Base-by-base conservation (phyloP, 768 basidiomycete species). In the Jaapia argillacea region DNA sequence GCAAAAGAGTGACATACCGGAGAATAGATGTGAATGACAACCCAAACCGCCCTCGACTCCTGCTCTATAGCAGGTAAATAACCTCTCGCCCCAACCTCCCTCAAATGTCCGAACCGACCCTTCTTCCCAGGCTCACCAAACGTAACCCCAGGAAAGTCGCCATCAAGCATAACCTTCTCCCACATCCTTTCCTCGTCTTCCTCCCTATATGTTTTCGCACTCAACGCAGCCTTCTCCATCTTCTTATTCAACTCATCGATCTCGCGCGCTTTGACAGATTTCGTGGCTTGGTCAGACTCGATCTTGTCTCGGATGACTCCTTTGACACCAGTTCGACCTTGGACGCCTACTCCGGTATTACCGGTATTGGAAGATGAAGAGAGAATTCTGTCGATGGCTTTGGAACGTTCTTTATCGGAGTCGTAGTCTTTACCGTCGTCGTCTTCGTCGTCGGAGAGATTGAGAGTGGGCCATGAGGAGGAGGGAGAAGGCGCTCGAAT, bases 281-380 rank as follows among this genome's bases (percentile, higher is more conserved):
- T 70, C 40, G 72, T 67, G 18, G 78, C 55, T 40, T 66, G 60
- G 20, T 65, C 70, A 3, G 85, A 85, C 54, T 91, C 88, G 45
- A 79, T 68, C 24, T 77, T 72, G 61, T 91, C 88, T 22, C 86
- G 74, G 45, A 91, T 85, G 46, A 91, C 88, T 21, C 88, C 87
- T 51, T 91, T 91, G 38, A 90, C 88, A 18, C 88, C 88, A 4
- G 88, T 91, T 22, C 88, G 70, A 3, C 87, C 87, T 6, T 84
- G 84, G 10, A 33, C 28, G 3, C 81, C 85, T 82, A 89, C 84
- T 6, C 88, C 85, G 40, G 89, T 86, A 10, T 80, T 79, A 16
- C 16, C 16, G 28, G 10, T 33, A 43, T 81, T 76, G 39, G 65
- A 55, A 47, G 63, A 60, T 45, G 45, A 44, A 18, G 48, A 43